Evolutionary conservation across 1,284 basidiomycete species (phyloP).

Genomic region (Polyporus tsugae): DNA sequence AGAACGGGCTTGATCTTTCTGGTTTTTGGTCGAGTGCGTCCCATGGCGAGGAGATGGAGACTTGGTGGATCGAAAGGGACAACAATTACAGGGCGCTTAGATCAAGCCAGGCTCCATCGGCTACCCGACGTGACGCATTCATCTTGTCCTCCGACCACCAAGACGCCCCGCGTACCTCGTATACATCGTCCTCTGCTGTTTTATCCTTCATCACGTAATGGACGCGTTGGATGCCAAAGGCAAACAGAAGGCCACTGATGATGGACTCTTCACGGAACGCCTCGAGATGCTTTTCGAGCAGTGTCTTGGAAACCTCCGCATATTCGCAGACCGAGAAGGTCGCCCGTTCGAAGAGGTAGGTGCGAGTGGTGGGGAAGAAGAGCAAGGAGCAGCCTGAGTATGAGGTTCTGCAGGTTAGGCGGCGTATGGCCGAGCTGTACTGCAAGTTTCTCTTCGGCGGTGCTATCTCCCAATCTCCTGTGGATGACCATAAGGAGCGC

Average conservation of each 20-base stretch:
- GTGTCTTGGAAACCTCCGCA: constrained; percentile 59
- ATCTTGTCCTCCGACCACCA: constrained; percentile 12
- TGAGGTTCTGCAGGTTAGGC: constrained; percentile 52
- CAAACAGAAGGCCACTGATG: constrained; percentile 43
- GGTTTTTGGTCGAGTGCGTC: constrained; percentile 65
- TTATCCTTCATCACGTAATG: constrained; percentile 3
- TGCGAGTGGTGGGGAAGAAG: constrained; percentile 11
- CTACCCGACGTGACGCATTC: neutral
- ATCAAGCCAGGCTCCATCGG: constrained; percentile 11
- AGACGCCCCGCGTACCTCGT: neutral
- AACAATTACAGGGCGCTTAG: constrained; percentile 31
- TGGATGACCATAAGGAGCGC: constrained; percentile 31
- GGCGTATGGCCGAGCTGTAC: constrained; percentile 64
- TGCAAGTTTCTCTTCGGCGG: constrained; percentile 57
- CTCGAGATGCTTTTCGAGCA: constrained; percentile 68
- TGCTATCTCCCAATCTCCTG: constrained; percentile 9
- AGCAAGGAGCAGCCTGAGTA: constrained; percentile 7
- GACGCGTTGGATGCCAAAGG: constrained; percentile 25
- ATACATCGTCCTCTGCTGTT: neutral
- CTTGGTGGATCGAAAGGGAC: neutral
- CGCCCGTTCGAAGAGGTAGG: constrained; percentile 66
- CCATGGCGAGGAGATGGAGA: constrained; percentile 53
- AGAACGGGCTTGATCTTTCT: constrained; percentile 51
- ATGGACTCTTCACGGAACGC: constrained; percentile 63
- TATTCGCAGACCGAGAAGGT: constrained; percentile 65